Base-by-base conservation (phyloP, 495 filamentous ascomycete genomes). In the Aspergillus avenaceus region DNA sequence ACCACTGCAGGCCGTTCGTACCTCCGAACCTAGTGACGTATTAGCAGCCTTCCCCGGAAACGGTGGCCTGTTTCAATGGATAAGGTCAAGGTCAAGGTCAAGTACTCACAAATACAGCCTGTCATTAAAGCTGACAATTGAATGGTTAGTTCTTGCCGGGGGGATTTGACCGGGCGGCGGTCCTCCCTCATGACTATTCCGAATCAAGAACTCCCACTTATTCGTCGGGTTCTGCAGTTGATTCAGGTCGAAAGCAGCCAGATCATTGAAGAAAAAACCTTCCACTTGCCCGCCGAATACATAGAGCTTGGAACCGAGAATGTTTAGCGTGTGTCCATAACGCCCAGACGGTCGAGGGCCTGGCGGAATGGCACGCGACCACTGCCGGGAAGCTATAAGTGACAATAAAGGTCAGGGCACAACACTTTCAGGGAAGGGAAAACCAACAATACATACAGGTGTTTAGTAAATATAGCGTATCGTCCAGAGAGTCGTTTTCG, bases 221-320 rank as follows among this genome's bases (percentile, higher is more conserved):
- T 95, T 97, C 28, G 82, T 81, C 1, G 89, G 82, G 63, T 84
- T 85, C 64, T 96, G 91, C 8, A 99, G 73, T 41, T 90, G 87
- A 58, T 97, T 97, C 49, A 99, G 72, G 64, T 99, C 95, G 58
- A 99, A 99, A 6, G 93, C 91, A 25, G 92, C 79, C n/a, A 99
- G 68, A 61, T 99, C 95, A 54, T 99, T 97, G 80, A 97, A 97
- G 59, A 97, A 99, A 64, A 85, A 89, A 1, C 90, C 91, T 68
- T 97, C 95, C 0, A 97, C 93, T 62, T 99, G 95, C 37, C 95
- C 95, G 52, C 95, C 95, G 62, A 99, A 99, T 6, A 97, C 84
- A 66, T 91, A 99, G 25, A 99, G 87, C 61, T 90, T 96, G 21
- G 95, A 97, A 11, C 93, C 91, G 7, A 99, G 67, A 46, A 97